Percentiles rank a stretch among this genome's conserved stretches.
Evolutionary conservation across 495 filamentous ascomycete species (phyloP).

Genomic region (Pyrenula massariospora): DNA sequence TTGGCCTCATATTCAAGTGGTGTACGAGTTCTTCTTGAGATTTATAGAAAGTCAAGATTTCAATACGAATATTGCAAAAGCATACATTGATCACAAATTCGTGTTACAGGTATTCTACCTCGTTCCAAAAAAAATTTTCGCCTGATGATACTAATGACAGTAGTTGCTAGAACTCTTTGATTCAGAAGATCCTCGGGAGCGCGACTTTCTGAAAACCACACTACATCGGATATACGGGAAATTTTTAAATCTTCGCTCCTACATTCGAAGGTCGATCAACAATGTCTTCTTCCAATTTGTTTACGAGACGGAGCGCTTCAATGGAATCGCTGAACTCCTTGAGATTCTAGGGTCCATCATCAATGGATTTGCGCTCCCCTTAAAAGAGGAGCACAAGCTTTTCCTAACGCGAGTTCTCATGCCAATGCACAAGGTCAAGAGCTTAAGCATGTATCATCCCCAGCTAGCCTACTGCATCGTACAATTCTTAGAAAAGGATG

Average conservation of each 20-base stretch:
- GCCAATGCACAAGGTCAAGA: conserved; percentile 95
- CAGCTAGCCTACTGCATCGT: conserved; percentile 99
- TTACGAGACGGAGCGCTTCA: conserved; percentile 97
- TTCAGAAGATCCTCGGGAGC: conserved; percentile 93
- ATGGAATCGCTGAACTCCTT: conserved; percentile 91
- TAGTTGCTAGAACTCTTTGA: conserved; percentile 95
- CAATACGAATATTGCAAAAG: conserved; percentile 99
- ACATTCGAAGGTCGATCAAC: conserved; percentile 96
- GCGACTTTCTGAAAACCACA: conserved; percentile 97
- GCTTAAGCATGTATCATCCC: conserved; percentile 98
- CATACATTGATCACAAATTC: conserved; percentile 96
- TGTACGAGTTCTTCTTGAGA: conserved; percentile 97
- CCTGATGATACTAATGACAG: not conserved
- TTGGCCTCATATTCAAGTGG: conserved; percentile 98
- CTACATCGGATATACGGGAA: conserved; percentile 98
- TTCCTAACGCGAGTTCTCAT: conserved; percentile 91
- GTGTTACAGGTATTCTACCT: conserved; percentile 61
- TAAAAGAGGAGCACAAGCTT: conserved; percentile 98
- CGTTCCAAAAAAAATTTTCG: not conserved
- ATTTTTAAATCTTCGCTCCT: conserved; percentile 94
- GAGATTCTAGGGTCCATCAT: conserved; percentile 98
- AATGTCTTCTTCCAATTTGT: conserved; percentile 99
- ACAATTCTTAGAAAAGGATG: conserved; percentile 97
- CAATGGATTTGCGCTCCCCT: conserved; percentile 92
- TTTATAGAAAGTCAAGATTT: conserved; percentile 99